phyloP scores from a whole-genome alignment of 2,329 filamentous ascomycete species.

The Podosphaera leucotricha region DNA sequence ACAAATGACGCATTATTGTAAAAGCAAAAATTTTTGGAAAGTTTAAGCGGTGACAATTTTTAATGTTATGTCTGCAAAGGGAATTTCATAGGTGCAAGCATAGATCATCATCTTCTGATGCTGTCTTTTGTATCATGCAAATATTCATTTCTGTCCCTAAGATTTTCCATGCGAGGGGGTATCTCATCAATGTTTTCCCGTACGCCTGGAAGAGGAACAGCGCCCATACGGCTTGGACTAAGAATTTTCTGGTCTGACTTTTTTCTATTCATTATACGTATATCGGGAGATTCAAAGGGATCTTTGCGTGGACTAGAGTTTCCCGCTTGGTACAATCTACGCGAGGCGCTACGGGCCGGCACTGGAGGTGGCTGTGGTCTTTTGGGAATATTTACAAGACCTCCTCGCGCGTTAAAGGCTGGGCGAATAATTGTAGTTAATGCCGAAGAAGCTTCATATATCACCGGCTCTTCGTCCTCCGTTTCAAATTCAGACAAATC shows the following conservation, averaged over 20 bases:
- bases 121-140: background rate
- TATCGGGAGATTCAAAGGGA: background rate
- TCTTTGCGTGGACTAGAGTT: background rate
- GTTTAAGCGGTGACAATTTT: no score
- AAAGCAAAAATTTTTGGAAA: no score
- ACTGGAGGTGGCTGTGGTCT: slow-evolving; percentile 47
- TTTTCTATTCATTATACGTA: background rate
- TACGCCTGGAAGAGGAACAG: background rate
- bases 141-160: background rate
- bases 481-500: slow-evolving; percentile 25
- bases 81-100: no score
- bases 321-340: slow-evolving; percentile 2
- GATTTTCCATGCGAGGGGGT: background rate
- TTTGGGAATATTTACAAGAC: slow-evolving; percentile 68
- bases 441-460: slow-evolving; percentile 41
- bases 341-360: slow-evolving; percentile 49
- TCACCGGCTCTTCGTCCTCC: slow-evolving; percentile 37
- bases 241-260: background rate
- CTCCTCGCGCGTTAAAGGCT: slow-evolving; percentile 35
- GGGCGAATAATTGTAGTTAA: slow-evolving; percentile 32
- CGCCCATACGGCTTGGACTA: background rate
- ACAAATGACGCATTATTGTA: background rate
- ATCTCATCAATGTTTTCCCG: background rate
- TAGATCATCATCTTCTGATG: background rate
- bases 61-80: no score